phyloP scores from a whole-genome alignment of 192 early-diverging fungal species.

The Backusella parvicylindrica region DNA sequence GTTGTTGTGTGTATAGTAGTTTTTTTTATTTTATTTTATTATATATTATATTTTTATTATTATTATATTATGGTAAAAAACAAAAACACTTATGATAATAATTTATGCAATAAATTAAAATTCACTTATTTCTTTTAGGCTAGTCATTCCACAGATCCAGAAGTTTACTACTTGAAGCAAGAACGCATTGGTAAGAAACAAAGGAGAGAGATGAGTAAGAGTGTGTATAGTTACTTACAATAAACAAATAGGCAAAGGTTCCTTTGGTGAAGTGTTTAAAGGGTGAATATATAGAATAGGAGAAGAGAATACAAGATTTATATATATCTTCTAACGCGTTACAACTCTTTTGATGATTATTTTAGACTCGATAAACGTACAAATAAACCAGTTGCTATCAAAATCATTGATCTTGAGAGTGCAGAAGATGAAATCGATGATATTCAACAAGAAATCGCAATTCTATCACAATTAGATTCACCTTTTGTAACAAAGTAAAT shows the following conservation, averaged over 20 bases:
- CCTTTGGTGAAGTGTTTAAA: conserved; percentile 83
- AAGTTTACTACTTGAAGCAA: conserved; percentile 62
- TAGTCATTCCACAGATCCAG: conserved; percentile 52
- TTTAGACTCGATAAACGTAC: conserved; percentile 62
- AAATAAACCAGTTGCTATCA: conserved; percentile 85
- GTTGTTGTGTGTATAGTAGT: not conserved
- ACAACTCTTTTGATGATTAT: not conserved
- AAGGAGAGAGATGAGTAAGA: not conserved
- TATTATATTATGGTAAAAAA: not conserved
- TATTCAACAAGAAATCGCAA: conserved; percentile 96
- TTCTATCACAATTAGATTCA: conserved; percentile 91
- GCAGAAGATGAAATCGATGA: conserved; percentile 99
- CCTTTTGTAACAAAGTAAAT: conserved; percentile 73
- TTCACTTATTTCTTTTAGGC: not conserved
- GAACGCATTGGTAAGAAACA: conserved; percentile 57
- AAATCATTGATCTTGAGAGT: conserved; percentile 95
- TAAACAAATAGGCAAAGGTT: conserved; percentile 55
- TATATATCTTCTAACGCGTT: not conserved
- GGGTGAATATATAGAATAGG: conserved; percentile 44
- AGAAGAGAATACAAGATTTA: not conserved
- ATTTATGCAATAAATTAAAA: not conserved
- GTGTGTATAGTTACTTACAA: not conserved
- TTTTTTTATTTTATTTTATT: not conserved
- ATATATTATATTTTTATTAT: not conserved
- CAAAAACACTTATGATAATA: too few species aligned